Percentiles rank a stretch among this genome's conserved stretches.
These are phyloP conservation scores for Pythium graminicola DNA, from an alignment of 352 stramenopile genomes.

Conservation along the genomic window DNA sequence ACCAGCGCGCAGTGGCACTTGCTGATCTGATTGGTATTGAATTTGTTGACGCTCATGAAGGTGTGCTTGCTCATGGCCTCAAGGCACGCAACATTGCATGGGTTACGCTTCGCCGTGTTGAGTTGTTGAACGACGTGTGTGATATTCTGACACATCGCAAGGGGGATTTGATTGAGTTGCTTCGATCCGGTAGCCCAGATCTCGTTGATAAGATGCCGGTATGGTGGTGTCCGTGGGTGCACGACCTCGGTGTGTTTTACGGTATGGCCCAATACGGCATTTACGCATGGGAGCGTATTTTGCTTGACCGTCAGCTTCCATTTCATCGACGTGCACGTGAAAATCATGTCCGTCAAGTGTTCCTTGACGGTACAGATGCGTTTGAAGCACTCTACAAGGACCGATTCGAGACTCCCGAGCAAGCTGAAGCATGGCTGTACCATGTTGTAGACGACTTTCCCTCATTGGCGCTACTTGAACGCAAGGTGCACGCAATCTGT, in stretches of 20 bases:
- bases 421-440: conserved; percentile 53
- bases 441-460: conserved; percentile 67
- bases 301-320: conserved; percentile 64
- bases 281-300: conserved; percentile 58
- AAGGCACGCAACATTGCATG: conserved; percentile 83
- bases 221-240: conserved; percentile 87
- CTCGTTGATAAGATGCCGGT: conserved; percentile 75
- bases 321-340: conserved; percentile 66
- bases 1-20: conserved; percentile 66
- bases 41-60: conserved; percentile 83
- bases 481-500: conserved; percentile 66
- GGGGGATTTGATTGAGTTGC: conserved; percentile 33
- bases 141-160: conserved; percentile 43
- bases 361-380: conserved; percentile 52
- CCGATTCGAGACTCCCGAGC: conserved; percentile 39
- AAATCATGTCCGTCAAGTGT: conserved; percentile 62
- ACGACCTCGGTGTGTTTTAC: conserved; percentile 72
- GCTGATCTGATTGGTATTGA: conserved; percentile 78
- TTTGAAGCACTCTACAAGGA: conserved; percentile 59
- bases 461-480: conserved; percentile 63
- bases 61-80: conserved; percentile 69
- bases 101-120: conserved; percentile 68
- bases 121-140: conserved; percentile 66
- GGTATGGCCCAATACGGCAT: conserved; percentile 77
- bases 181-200: conserved; percentile 52